A percentile compares a stretch with the other conserved stretches of the same genome.
Evolutionary conservation across 2,329 filamentous ascomycete genomes (phyloP).

Genomic region (Verruconis gallopava): DNA sequence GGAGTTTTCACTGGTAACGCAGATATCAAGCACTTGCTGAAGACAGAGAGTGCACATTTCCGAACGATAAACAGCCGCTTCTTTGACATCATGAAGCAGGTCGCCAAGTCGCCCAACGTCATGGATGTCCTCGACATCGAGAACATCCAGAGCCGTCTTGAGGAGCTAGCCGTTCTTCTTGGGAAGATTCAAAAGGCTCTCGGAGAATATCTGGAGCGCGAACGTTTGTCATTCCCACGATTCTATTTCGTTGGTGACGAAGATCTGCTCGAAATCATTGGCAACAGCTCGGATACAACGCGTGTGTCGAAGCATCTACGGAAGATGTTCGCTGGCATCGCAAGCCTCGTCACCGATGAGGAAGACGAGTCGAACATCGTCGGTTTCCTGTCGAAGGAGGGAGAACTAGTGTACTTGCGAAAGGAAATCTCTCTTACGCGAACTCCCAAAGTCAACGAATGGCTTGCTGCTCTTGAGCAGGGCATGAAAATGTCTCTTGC

Average conservation of each 20-base stretch:
- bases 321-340: slow-evolving; percentile 98
- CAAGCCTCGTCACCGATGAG: slow-evolving; percentile 80
- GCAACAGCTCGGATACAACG: slow-evolving; percentile 94
- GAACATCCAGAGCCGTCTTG: slow-evolving; percentile 88
- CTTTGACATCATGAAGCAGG: slow-evolving; percentile 98
- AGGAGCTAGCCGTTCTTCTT: slow-evolving; percentile 87
- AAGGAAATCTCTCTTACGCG: slow-evolving; percentile 86
- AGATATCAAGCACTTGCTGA: slow-evolving; percentile 95
- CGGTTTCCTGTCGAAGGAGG: slow-evolving; percentile 91
- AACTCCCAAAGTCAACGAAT: slow-evolving; percentile 95
- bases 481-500: slow-evolving; percentile 93
- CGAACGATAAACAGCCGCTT: slow-evolving; percentile 99
- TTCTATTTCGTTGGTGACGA: slow-evolving; percentile 99
- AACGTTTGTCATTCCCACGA: slow-evolving; percentile 90
- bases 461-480: slow-evolving; percentile 82
- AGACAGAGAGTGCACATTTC: slow-evolving; percentile 91
- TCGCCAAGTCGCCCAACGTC: slow-evolving; percentile 90
- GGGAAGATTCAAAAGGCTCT: slow-evolving; percentile 99
- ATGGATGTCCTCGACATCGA: slow-evolving; percentile 93
- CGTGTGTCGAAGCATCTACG: slow-evolving; percentile 98
- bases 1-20: slow-evolving; percentile 97
- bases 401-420: slow-evolving; percentile 74
- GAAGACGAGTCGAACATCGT: slow-evolving; percentile 82
- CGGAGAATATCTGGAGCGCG: slow-evolving; percentile 95
- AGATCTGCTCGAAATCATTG: slow-evolving; percentile 95